Conservation (phyloP, 2,329 filamentous ascomycete genomes). For the Neopestalotiopsis sp. region DNA sequence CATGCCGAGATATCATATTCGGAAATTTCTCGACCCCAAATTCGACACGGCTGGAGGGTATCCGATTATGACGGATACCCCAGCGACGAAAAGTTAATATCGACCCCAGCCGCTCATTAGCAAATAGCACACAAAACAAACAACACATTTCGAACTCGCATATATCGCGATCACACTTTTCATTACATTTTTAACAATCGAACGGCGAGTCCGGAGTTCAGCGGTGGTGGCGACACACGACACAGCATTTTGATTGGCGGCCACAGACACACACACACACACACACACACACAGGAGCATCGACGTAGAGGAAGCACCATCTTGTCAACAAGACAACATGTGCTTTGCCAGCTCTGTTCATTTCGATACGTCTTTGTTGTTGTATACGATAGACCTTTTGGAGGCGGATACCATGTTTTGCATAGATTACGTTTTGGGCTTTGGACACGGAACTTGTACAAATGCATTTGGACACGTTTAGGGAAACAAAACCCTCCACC, state of each 20-base stretch:
- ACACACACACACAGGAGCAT: background rate
- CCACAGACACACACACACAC: background rate
- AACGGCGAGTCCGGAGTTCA: slow-evolving; percentile 18
- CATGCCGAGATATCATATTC: background rate
- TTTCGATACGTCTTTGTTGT: slow-evolving; percentile 9
- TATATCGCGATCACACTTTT: background rate
- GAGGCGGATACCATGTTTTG: slow-evolving; percentile 16
- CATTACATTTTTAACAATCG: slow-evolving; percentile 7
- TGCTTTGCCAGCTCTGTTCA: slow-evolving; percentile 7
- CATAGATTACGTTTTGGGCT: slow-evolving; percentile 18
- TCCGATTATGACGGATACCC: background rate
- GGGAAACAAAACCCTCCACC: background rate
- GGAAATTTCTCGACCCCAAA: background rate
- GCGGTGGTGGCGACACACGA: slow-evolving; percentile 12
- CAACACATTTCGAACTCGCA: background rate
- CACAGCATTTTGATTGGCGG: slow-evolving; percentile 1
- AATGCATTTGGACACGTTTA: slow-evolving; percentile 3
- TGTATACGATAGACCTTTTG: slow-evolving; percentile 20
- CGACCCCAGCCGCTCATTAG: slow-evolving; percentile 8
- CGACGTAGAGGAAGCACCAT: background rate
- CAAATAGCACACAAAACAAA: background rate
- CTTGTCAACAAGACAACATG: background rate
- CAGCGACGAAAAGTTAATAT: background rate
- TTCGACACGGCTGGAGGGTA: background rate
- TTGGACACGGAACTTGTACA: slow-evolving; percentile 4